Base-by-base conservation (phyloP, 83 land plant genomes). In the Picea abies region DNA sequence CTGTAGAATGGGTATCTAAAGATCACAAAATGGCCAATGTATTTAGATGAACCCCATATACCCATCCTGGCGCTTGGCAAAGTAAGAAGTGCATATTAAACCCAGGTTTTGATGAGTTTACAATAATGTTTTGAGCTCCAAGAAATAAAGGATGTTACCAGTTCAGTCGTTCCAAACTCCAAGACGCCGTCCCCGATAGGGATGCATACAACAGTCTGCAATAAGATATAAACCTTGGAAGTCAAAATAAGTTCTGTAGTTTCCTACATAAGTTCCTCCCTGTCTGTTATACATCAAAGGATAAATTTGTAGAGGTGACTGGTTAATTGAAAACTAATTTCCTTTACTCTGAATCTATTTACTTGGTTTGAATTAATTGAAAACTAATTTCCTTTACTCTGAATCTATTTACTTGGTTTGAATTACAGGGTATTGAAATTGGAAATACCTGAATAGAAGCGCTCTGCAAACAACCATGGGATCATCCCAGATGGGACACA, bases 171-270 rank as follows among this genome's bases (percentile, higher is more conserved):
- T 11, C 98, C 98, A 37, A 96, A 72, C 78, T 96, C 98, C 37
- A 96, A 85, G 1, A 96, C 93, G 7, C 95, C 97, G 32, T 93
- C 94, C n/a, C 81, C 26, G 2, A 96, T 67, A 58, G 98, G 98
- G 80, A 96, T 90, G 82, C 98, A 96, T 8, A 94, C 86, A 82
- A 96, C 95, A n/a, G 97, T 96, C 97, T 96, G 95, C 76, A 93
- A 73, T 8, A 73, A 73, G 77, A 73, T 47, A 73, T 44, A 47
- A 44, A 47, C 60, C 77, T 52, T 47, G 77, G 56, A 49, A 73
- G 60, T 73, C 58, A 73, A 73, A 44, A 41, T 47, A 41, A 73
- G 19, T 73, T 44, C 26, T 60, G 12, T 58, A 4, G 7, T 47
- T 76, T n/a, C 56, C 41, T 52, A 52, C n/a, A 41, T 56, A 52